Evolutionary conservation across 441 rosid genomes (phyloP).

Genomic region (Populus hybrid): DNA sequence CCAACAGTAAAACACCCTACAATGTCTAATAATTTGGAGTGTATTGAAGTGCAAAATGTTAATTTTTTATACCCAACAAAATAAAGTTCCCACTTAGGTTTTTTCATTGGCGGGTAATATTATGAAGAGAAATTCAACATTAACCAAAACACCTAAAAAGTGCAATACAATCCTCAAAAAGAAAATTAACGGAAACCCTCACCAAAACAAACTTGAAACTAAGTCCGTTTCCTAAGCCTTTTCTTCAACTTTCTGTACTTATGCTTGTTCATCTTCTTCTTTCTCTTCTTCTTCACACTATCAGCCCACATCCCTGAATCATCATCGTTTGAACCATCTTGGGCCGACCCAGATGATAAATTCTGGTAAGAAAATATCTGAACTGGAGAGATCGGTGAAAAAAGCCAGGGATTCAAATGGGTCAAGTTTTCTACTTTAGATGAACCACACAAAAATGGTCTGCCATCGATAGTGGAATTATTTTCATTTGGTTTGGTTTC

Average conservation of each 20-base stretch:
- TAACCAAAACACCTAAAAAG: background rate
- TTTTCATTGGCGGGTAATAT: background rate
- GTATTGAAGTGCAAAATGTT: slow-evolving; percentile 3
- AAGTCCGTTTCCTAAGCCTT: slow-evolving; percentile 44
- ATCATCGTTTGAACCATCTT: slow-evolving; percentile 13
- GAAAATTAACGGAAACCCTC: slow-evolving; percentile 6
- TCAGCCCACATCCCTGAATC: slow-evolving; percentile 51
- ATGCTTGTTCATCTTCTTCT: slow-evolving; percentile 95
- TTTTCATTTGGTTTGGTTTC: slow-evolving; percentile 3
- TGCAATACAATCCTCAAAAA: background rate
- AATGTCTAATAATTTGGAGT: background rate
- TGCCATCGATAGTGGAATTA: background rate
- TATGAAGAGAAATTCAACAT: background rate
- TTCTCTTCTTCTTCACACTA: slow-evolving; percentile 93
- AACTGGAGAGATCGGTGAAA: slow-evolving; percentile 30
- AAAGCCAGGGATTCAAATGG: slow-evolving; percentile 12
- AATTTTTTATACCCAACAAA: background rate
- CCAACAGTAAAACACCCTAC: background rate
- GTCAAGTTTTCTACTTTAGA: slow-evolving; percentile 4
- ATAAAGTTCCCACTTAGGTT: background rate
- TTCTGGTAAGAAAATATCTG: slow-evolving; percentile 26
- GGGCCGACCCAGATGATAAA: slow-evolving; percentile 19
- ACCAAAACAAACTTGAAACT: background rate
- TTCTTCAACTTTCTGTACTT: slow-evolving; percentile 83
- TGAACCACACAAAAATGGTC: slow-evolving; percentile 1